Evolutionary conservation across 2,329 filamentous ascomycete species (phyloP).

Genomic region (Penicillium italicum): DNA sequence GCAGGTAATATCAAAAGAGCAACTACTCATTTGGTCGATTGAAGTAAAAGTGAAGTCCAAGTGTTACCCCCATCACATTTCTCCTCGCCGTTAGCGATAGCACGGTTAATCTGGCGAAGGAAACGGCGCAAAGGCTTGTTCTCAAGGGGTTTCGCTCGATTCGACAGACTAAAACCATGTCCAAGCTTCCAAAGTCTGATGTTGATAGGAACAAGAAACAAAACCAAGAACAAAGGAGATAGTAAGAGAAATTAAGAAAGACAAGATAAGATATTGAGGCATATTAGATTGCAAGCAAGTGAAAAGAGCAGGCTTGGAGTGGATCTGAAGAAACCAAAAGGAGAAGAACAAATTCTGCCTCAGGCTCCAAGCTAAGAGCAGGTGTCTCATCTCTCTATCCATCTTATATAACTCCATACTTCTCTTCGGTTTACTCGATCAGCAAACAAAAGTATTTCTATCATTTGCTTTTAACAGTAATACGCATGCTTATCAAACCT

Average conservation of each 20-base stretch:
- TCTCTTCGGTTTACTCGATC: not conserved
- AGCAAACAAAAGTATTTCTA: not conserved
- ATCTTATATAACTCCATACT: not conserved
- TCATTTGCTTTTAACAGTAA: not conserved
- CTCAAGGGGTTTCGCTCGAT: too few relatives aligned
- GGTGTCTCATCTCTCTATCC: not conserved
- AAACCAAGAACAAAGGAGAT: not conserved
- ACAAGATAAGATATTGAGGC: not conserved
- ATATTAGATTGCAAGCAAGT: not conserved
- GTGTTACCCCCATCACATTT: not conserved
- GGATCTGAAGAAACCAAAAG: too few relatives aligned
- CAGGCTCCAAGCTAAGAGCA: too few relatives aligned
- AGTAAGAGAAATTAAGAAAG: not conserved
- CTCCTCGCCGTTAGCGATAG: not conserved
- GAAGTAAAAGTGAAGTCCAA: not conserved
- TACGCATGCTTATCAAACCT: not conserved
- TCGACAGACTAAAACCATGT: too few relatives aligned
- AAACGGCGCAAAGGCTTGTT: not conserved
- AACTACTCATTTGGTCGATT: not conserved
- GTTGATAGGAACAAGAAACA: not conserved
- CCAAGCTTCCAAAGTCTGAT: not conserved
- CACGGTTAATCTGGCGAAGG: not conserved
- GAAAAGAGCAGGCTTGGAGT: not conserved
- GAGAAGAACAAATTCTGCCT: too few relatives aligned
- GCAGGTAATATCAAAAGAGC: not conserved